phyloP scores from a whole-genome alignment of 2,329 filamentous ascomycete species.

The Aspergillus pseudotamarii region DNA sequence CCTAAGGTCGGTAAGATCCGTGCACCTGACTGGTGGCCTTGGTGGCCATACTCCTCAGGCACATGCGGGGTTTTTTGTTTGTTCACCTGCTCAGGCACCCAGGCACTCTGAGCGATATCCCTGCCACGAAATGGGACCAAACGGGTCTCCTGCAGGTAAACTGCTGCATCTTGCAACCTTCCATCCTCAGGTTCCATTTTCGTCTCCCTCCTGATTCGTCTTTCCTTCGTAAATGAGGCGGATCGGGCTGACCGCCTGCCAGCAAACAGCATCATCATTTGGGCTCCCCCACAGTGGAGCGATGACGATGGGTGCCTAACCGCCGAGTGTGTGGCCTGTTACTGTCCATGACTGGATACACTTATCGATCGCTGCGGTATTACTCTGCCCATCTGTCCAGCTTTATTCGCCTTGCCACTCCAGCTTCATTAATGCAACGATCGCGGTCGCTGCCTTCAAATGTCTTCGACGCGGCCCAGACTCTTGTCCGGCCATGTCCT shows the following conservation, averaged over 20 bases:
- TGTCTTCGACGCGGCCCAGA: constrained; percentile 20
- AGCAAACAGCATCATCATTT: constrained; percentile 17
- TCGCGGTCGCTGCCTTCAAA: constrained; percentile 17
- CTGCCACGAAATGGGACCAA: neutral
- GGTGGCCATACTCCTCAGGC: neutral
- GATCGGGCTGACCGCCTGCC: constrained; percentile 19
- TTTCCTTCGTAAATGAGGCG: constrained; percentile 12
- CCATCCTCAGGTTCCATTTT: neutral
- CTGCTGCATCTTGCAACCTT: neutral
- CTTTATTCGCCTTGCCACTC: constrained; percentile 1
- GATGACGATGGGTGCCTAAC: constrained; percentile 25
- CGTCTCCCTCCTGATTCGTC: neutral
- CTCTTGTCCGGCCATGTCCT: constrained; percentile 31
- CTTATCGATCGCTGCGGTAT: neutral
- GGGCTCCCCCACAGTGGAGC: constrained; percentile 28
- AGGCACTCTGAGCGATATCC: neutral
- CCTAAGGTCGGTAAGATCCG: neutral
- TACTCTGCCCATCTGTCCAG: constrained; percentile 1
- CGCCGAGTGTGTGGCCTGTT: constrained; percentile 19
- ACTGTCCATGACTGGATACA: constrained; percentile 8
- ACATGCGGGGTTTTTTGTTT: constrained; percentile 5
- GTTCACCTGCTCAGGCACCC: neutral
- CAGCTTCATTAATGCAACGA: constrained; percentile 17
- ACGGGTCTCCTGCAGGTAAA: neutral
- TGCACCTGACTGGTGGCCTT: neutral